Evolutionary conservation across 306 rosid species (phyloP).

Genomic region (Prunus kanzakura): DNA sequence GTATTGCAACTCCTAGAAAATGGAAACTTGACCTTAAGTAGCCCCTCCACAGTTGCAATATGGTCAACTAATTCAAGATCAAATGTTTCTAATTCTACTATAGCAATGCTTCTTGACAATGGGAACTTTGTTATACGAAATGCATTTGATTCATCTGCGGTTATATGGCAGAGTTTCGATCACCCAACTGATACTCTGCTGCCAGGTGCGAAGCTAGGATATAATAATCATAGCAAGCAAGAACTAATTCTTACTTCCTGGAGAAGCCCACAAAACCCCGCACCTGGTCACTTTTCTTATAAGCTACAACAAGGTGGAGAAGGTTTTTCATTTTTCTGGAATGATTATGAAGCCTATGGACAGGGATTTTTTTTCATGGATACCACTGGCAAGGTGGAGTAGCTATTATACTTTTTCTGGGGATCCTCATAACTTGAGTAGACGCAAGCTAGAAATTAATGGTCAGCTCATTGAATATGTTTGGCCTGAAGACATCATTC

Average conservation of each 20-base stretch:
- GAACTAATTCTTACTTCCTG: background rate
- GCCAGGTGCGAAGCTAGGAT: conserved; percentile 15
- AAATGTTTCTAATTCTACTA: background rate
- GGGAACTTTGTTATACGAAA: conserved; percentile 17
- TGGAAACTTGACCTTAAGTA: conserved; percentile 7
- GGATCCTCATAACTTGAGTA: background rate
- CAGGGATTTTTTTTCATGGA: too few relatives aligned
- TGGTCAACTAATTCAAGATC: conserved; percentile 10
- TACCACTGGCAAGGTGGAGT: too few relatives aligned
- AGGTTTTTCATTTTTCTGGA: too few relatives aligned
- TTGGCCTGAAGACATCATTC: background rate
- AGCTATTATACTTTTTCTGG: background rate
- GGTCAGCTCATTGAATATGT: conserved; percentile 9
- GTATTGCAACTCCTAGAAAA: background rate
- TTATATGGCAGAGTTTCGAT: conserved; percentile 29
- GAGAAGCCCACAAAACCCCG: conserved; percentile 1
- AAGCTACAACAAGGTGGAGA: background rate
- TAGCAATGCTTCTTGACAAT: conserved; percentile 17
- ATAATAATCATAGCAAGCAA: background rate
- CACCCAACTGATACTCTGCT: conserved; percentile 22
- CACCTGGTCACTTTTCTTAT: conserved; percentile 3
- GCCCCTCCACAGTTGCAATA: background rate
- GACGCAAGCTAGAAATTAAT: background rate
- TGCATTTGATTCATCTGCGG: background rate
- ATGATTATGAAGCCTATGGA: too few relatives aligned